These are phyloP conservation scores for Hyphopichia fennica DNA, from an alignment of 1,139 yeast species.

Conservation along the genomic window DNA sequence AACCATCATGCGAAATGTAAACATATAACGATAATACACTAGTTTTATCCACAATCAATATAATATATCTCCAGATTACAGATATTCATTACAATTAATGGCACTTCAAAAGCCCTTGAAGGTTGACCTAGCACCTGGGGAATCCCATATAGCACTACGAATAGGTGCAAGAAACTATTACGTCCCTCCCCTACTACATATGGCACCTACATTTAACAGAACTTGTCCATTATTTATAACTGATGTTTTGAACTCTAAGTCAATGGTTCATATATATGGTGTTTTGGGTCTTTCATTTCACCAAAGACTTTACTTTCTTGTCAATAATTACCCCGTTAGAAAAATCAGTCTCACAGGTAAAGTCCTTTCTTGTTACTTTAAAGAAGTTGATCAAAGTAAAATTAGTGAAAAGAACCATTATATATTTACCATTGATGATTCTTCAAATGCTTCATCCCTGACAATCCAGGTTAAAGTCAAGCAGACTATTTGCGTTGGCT, in stretches of 20 bases:
- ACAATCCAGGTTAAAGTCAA: constrained; percentile 2
- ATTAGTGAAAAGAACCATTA: background rate
- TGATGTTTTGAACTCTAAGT: constrained; percentile 21
- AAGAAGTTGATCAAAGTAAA: background rate
- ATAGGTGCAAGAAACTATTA: constrained; percentile 24
- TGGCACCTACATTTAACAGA: constrained; percentile 23
- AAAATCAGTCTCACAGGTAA: constrained; percentile 28
- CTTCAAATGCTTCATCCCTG: constrained; percentile 13
- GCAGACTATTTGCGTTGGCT: background rate
- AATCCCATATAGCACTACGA: constrained; percentile 26
- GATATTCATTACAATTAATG: background rate
- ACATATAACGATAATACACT: too few relatives aligned
- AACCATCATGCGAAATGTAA: too few relatives aligned
- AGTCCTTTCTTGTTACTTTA: constrained; percentile 11
- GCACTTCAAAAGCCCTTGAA: background rate
- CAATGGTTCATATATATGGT: constrained; percentile 22
- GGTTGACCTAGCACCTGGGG: constrained; percentile 32
- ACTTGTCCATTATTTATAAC: constrained; percentile 26
- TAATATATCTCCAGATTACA: too few relatives aligned
- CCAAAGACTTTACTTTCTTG: constrained; percentile 16
- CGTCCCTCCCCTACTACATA: constrained; percentile 32
- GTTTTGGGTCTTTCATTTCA: constrained; percentile 12
- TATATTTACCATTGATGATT: constrained; percentile 23
- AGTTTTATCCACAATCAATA: too few relatives aligned
- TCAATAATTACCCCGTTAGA: constrained; percentile 37